Evolutionary conservation across 495 filamentous ascomycete species (phyloP), one percentile per base, ranked within the genome.

Genomic region (Penicillium dipodomyicola): DNA sequence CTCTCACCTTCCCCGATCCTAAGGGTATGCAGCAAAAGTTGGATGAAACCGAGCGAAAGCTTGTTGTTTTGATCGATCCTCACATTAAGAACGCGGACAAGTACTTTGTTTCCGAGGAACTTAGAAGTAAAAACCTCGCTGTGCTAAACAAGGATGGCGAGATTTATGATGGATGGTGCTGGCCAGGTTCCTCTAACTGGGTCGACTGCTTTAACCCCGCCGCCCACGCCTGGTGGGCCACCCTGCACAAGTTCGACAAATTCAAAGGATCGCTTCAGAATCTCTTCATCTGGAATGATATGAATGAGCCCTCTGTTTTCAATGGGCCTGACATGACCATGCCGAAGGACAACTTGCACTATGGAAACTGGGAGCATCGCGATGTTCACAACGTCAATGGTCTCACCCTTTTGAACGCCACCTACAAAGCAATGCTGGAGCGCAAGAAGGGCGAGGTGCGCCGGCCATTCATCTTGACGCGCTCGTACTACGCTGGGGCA

Each of bases 251-350:
- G 59, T 96, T 91, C 64, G 85, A 90, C 66, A 81, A 72, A 42
- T 97, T 95, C 79, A 88, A 89, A 68, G 91, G 90, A 46, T 86
- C 90, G 4, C 79, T 86, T 62, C 72, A 85, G 37, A 97, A 96
- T 67, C 83, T 87, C 4, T 96, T 90, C 76, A 86, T 97, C 67
- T 98, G 94, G 94, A 98, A 98, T 71, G 94, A 98, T 67, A 98
- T 98, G 94, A 98, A 97, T 64, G 94, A 98, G 74, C 94, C 94
- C 0, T 97, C 94, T 0, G 94, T 98, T 8, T 98, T 98, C 78
- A 96, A 97, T 67, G 94, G 94, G 0, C 94, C 94, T 0, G 94
- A 98, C 69, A 96, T 90, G 11, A 69, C 93, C 30, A 96, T 96
- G 91, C 94, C 94, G 43, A 96, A 96, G 72, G 94, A 98, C 75